Base-by-base conservation (phyloP, 768 basidiomycete species). In the Boletellus emodensis region DNA sequence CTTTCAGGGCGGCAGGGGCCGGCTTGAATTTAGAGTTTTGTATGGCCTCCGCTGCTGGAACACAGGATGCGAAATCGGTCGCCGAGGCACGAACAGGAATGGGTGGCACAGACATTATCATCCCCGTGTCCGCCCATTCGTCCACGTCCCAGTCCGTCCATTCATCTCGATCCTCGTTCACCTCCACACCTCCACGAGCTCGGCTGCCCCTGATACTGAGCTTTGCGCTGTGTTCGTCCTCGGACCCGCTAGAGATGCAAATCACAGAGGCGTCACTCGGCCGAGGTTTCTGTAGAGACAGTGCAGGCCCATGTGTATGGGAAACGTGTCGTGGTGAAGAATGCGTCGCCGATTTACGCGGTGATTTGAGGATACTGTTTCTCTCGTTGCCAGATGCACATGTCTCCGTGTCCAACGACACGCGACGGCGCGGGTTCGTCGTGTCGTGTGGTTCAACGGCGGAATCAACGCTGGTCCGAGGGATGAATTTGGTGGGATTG, bases 221-320 rank as follows among this genome's bases (percentile, higher is more conserved):
- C 15, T 18, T 13, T 13, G 37, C 34, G 6, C n/a, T 15, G 4
- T n/a, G 38, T 36, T 56, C 61, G n/a, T 55, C 60, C 40, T 65
- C 64, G 26, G 64, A 66, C 20, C 52, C 63, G 8, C 64, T 65
- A 8, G 64, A 66, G 18, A 65, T 65, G 42, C 44, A 64, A 24
- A 65, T 65, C 13, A 51, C 54, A 44, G 49, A 54, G 10, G 46
- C 9, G 38, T 59, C 53, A 43, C 57, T 58, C 17, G 10, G 17
- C 10, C 56, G 42, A 1, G 52, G 45, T 26, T 53, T 51, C 33
- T 54, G 58, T 20, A 58, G 63, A 11, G 63, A 60, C 8, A 50
- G 45, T 2, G 46, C 35, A 24, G 48, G 55, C 24, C 40, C 32
- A 20, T 33, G 44, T 30, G 5, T 13, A 35, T 12, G 12, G 20